Evolutionary conservation across 75 land plant genomes (phyloP).

Genomic region (Isoetes taiwanensis): DNA sequence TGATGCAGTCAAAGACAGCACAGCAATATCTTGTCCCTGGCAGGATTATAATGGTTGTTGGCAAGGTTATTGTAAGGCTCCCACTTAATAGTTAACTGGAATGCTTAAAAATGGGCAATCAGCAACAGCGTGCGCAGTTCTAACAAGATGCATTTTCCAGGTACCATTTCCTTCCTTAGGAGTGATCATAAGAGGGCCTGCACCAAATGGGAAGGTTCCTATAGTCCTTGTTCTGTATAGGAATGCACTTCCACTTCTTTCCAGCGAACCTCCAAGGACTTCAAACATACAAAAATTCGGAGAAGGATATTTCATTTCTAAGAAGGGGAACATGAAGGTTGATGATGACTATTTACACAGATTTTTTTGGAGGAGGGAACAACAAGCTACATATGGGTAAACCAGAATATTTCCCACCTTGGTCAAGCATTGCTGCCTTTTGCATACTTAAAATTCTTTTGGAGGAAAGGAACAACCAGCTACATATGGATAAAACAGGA

Average conservation of each 20-base stretch:
- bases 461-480: no score
- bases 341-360: constrained; percentile 82
- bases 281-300: constrained; percentile 15
- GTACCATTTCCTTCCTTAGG: constrained; percentile 62
- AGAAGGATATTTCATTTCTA: constrained; percentile 46
- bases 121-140: no score
- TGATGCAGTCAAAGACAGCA: constrained; percentile 61
- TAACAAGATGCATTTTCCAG: no score
- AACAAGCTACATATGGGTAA: no score
- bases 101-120: no score
- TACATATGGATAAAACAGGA: no score
- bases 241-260: constrained; percentile 24
- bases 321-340: constrained; percentile 50
- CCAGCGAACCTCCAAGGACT: constrained; percentile 14
- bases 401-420: no score
- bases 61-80: constrained; percentile 64
- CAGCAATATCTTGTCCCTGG: constrained; percentile 72
- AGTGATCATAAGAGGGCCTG: constrained; percentile 48
- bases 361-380: no score
- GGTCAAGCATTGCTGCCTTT: no score
- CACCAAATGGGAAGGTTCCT: constrained; percentile 33
- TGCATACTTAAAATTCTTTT: no score
- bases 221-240: constrained; percentile 66
- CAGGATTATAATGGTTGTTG: no score
- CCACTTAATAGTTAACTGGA: no score